Evolutionary conservation across 768 basidiomycete genomes (phyloP), one percentile per base, ranked within the genome.

Genomic region (Hypsizygus marmoreus): DNA sequence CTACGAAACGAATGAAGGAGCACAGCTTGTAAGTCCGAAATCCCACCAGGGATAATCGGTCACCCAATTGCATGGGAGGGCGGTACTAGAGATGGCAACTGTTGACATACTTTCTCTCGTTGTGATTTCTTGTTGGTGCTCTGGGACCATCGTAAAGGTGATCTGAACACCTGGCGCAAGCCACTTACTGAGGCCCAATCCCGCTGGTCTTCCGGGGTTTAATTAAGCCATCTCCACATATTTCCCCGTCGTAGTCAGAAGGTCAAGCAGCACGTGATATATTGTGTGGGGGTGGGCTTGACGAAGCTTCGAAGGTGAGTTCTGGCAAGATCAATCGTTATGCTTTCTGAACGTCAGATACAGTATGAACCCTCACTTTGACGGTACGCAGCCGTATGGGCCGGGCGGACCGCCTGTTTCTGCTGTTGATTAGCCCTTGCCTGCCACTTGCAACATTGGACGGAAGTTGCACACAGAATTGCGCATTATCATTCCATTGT

Each of bases 321-420:
- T 7, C 16, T 4, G 22, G 12, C 31, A 31, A 12, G 31, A 33
- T 19, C 41, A n/a, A 14, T 13, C 22, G 24, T 4, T 24, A 23
- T 14, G 11, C 2, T 3, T 32, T 14, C 6, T 33, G 30, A 23
- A 22, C 20, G 13, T 33, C 13, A 32, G 11, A 22, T 32, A 17
- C 8, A 42, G 17, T 17, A 19, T 4, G n/a, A 32, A 23, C 17
- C 20, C 20, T 33, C 8, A 26, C 29, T 28, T 22, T 10, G 35
- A 31, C 12, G 14, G 4, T 37, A 29, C 14, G 13, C 37, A n/a
- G 31, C 40, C 28, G 25, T 13, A 19, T 48, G 47, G 46, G 13
- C 53, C 45, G 45, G 41, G 45, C 53, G 53, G 53, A 16, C 45
- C 50, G 50, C 36, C 35, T 9, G 29, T 22, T 30, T 22, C 40